phyloP scores from a whole-genome alignment of 2,329 filamentous ascomycete species.

The Paecilomyces dactylethromorphus region DNA sequence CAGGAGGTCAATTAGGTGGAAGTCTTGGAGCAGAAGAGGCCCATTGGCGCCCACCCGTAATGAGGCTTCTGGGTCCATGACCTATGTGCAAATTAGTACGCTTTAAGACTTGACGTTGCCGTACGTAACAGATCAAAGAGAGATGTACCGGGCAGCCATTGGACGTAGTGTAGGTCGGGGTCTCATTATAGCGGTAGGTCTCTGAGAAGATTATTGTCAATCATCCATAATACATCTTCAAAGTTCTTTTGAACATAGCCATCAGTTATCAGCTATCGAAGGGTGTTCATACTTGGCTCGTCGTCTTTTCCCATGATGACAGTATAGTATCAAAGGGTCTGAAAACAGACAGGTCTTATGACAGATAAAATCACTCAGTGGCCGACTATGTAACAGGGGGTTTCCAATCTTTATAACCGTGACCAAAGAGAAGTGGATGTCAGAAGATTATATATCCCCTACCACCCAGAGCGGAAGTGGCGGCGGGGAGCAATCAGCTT shows the following conservation, averaged over 20 bases:
- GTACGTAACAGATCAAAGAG: not conserved
- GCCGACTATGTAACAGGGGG: not conserved
- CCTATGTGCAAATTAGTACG: slow-evolving; percentile 15
- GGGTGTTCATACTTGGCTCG: slow-evolving; percentile 20
- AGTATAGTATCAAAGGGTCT: not conserved
- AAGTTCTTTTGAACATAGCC: not conserved
- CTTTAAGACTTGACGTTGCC: slow-evolving; percentile 1
- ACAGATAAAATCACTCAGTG: not conserved
- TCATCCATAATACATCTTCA: not conserved
- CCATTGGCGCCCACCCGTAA: slow-evolving; percentile 53
- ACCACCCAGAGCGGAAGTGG: not conserved
- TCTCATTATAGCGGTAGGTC: slow-evolving; percentile 50
- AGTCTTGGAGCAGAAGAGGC: slow-evolving; percentile 58
- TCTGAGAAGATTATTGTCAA: slow-evolving; percentile 14
- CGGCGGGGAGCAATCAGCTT: not conserved
- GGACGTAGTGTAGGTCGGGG: slow-evolving; percentile 53
- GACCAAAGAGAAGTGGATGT: not conserved
- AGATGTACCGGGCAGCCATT: slow-evolving; percentile 47
- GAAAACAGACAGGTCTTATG: not conserved
- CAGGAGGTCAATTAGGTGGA: slow-evolving; percentile 58
- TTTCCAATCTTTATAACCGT: not conserved
- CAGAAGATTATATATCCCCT: not conserved
- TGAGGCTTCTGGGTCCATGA: slow-evolving; percentile 46
- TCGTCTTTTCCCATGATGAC: slow-evolving; percentile 31
- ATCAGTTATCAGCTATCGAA: not conserved